Percentiles rank a stretch among this genome's conserved stretches.
phyloP scores from a whole-genome alignment of 352 stramenopile genomes.

The Halophytophthora polymorphica region DNA sequence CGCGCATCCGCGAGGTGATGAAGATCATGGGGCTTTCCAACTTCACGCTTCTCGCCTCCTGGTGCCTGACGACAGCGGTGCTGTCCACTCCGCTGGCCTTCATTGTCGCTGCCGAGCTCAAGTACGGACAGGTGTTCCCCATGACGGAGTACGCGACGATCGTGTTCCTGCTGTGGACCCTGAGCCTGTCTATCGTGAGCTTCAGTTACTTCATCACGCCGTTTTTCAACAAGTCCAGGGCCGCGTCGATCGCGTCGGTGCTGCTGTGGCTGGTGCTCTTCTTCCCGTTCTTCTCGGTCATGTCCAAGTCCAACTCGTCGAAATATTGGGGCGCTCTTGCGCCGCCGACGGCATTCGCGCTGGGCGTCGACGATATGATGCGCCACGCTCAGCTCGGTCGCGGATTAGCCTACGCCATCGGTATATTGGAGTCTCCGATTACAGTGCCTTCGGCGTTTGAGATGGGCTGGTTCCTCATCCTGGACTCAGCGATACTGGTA shows the following conservation, averaged over 20 bases:
- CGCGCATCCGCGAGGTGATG: slow-evolving; percentile 76
- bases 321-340: slow-evolving; percentile 61
- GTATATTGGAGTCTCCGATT: slow-evolving; percentile 29
- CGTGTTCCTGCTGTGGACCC: slow-evolving; percentile 62
- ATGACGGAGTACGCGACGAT: slow-evolving; percentile 56
- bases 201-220: slow-evolving; percentile 70
- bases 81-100: slow-evolving; percentile 49
- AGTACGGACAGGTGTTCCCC: slow-evolving; percentile 64
- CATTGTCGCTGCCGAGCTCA: slow-evolving; percentile 48
- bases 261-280: slow-evolving; percentile 70
- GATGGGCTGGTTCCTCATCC: slow-evolving; percentile 66
- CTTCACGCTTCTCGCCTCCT: slow-evolving; percentile 56
- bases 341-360: slow-evolving; percentile 63
- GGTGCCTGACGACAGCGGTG: slow-evolving; percentile 46
- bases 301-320: slow-evolving; percentile 37
- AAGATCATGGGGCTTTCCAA: slow-evolving; percentile 82
- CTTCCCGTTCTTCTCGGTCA: slow-evolving; percentile 76
- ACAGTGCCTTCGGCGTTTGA: slow-evolving; percentile 36
- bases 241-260: slow-evolving; percentile 59
- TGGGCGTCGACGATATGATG: slow-evolving; percentile 64
- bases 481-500: slow-evolving; percentile 86
- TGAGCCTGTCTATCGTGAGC: slow-evolving; percentile 56
- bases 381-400: slow-evolving; percentile 56
- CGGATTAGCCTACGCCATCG: slow-evolving; percentile 56
- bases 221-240: slow-evolving; percentile 71